Evolutionary conservation across 2,329 filamentous ascomycete species (phyloP), one percentile per base, ranked within the genome.

Genomic region (Leptographium procerum): DNA sequence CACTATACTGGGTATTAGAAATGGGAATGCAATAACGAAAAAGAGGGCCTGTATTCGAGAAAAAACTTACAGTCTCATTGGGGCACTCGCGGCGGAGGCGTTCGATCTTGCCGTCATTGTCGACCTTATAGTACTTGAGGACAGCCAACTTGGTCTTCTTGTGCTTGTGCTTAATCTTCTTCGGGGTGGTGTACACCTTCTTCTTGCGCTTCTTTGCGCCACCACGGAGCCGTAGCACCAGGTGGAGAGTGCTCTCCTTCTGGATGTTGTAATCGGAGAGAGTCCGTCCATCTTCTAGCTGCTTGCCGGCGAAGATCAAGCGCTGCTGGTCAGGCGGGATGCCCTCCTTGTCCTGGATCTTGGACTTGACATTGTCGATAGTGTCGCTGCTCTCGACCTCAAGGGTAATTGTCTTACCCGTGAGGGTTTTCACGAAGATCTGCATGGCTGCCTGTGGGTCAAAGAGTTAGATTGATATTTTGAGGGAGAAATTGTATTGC

Each of bases 81-180:
- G 95, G 94, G 84, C 94, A 99, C 86, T 99, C 95, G 78, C 94
- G 86, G 75, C 95, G 86, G 68, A 99, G 87, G 74, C 94, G 94
- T 88, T 99, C 94, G 72, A 99, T 97, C 88, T 97, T 97, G 80
- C 95, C 94, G 73, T 99, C 94, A 71, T 89, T 90, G 78, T 97
- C 94, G 71, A 99, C 94, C 89, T 99, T 99, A 89, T 99, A 99
- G 89, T 99, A 99, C 88, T 99, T 99, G 78, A 99, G 91, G 70
- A 99, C 92, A 72, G 94, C 94, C 77, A 99, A 83, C 88, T 99
- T 99, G 86, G 89, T 96, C 92, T 99, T 99, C 91, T 97, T 99
- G 84, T 91, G 88, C 91, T 99, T 99, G 88, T 99, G 94, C 94
- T 99, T 99, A 88, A 99, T 99, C 91, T 99, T 99, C 91, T 99